Base-by-base conservation (phyloP, 2,329 filamentous ascomycete genomes). In the Ceratocystis cacaofunesta region DNA sequence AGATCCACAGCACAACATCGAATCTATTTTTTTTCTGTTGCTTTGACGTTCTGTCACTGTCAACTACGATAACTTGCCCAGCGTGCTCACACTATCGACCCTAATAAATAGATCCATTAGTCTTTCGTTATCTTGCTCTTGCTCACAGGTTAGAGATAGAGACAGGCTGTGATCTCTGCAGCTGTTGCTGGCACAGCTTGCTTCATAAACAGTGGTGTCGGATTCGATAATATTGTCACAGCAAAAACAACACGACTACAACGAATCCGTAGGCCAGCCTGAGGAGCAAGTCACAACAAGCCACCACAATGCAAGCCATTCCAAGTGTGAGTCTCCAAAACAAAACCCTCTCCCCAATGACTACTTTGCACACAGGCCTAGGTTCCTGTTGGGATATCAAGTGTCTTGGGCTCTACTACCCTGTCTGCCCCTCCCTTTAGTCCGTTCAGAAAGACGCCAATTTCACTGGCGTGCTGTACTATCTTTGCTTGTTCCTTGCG, bases 291-390 rank as follows among this genome's bases (percentile, higher is more conserved):
- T 30, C 30, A 28, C 48, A 10, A 52, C 36, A 41, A 15, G 36
- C 15, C 55, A 30, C 15, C 63, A 79, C 73, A 72, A 81, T 81
- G 79, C 79, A 81, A 78, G 76, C 79, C 70, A 77, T 81, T 75
- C 79, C 79, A 71, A 78, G 75, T 73, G 77, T 78, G 75, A 75
- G 77, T 78, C n/a, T 43, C 32, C 57, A 30, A 63, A 67, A 71
- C 66, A 70, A 68, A 61, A 70, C 70, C 58, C 36, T 46, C 17
- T 61, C 44, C 32, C 46, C 30, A n/a, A 19, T 22, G 28, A 7
- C 30, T 25, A 10, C 22, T 52, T 32, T n/a, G 8, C 48, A 57
- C 52, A 41, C n/a, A 19, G 25, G 7, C 36, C 46, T 22, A 62
- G 5, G 30, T 62, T 44, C 58, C 30, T n/a, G 19, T 61, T 10